Base-by-base conservation (phyloP, 768 basidiomycete genomes). In the Leccinum olivaceopallidum region DNA sequence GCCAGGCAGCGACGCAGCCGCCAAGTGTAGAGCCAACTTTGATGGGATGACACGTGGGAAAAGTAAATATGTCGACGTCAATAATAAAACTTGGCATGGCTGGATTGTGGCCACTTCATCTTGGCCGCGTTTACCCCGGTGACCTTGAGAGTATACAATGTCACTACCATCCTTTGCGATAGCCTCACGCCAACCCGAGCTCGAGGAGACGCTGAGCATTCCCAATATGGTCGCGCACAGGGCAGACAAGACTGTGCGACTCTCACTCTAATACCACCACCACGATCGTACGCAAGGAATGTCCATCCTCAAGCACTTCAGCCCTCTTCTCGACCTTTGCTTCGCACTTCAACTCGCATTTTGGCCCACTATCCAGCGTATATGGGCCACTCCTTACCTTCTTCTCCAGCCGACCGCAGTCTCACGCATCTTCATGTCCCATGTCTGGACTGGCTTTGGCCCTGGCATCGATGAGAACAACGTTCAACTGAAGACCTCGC, bases 361-460 rank as follows among this genome's bases (percentile, higher is more conserved):
- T 74, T n/a, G 60, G 76, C 32, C 86, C 80, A 86, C 86, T 0
- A 32, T 86, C 18, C 61, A 63, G 6, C 76, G 75, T 2, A 58
- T 87, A 26, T 65, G 76, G 24, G 54, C 55, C 10, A 61, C 66
- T 0, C 88, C 87, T 0, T 67, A 67, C 0, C 66, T 88, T 5
- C 65, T 87, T 24, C 60, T 86, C 10, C 69, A 68, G 1, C 85
- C 85, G 0, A 39, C 52, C 2, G 70, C 70, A 4, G 53, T 89
- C 36, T 85, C 85, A 3, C 77, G 75, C 30, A 65, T 83, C 28
- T 86, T 88, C 70, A 86, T 89, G 80, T 71, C 78, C 5, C 68
- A 82, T 42, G 76, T 89, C 2, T 90, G 88, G 88, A 62, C 65
- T 1, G 60, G 66, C 2, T 84, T 85, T 64, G 85, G 81, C 4